A percentile compares a stretch with the other conserved stretches of the same genome.
These are phyloP conservation scores for Pistacia vera DNA, from an alignment of 345 rosid genomes.

Conservation along the genomic window DNA sequence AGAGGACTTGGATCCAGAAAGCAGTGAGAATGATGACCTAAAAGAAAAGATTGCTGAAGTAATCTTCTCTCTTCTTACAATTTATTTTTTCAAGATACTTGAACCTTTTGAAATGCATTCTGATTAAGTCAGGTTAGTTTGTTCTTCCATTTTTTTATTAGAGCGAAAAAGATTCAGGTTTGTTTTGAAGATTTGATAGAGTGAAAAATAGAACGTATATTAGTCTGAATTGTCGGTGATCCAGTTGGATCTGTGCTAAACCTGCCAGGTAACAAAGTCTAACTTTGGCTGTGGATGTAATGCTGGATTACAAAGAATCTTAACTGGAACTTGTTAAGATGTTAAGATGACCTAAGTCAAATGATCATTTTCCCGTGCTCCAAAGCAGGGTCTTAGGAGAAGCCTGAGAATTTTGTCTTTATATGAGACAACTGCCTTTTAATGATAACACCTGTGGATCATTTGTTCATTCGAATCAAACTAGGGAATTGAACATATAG, in stretches of 20 bases:
- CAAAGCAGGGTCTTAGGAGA: neutral
- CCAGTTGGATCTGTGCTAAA: neutral
- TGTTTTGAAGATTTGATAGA: neutral
- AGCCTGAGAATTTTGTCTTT: neutral
- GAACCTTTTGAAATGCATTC: slow-evolving; percentile 2
- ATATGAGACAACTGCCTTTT: neutral
- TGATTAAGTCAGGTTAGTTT: neutral
- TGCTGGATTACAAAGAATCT: no score
- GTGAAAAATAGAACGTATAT: neutral
- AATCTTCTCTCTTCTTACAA: slow-evolving; percentile 23
- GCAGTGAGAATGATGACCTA: slow-evolving; percentile 64
- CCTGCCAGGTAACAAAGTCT: neutral
- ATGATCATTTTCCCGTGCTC: neutral
- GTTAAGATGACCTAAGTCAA: neutral
- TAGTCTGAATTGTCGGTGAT: neutral
- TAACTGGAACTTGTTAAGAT: neutral
- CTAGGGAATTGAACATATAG: neutral
- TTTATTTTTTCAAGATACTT: neutral
- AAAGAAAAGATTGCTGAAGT: slow-evolving; percentile 89
- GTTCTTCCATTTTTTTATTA: neutral
- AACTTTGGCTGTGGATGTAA: no score
- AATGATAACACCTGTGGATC: neutral
- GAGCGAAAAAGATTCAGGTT: neutral
- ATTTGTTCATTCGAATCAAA: neutral
- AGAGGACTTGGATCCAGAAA: slow-evolving; percentile 72